Conservation (phyloP, 805 yeast genomes). For the Sugiyamaella valdiviana region DNA sequence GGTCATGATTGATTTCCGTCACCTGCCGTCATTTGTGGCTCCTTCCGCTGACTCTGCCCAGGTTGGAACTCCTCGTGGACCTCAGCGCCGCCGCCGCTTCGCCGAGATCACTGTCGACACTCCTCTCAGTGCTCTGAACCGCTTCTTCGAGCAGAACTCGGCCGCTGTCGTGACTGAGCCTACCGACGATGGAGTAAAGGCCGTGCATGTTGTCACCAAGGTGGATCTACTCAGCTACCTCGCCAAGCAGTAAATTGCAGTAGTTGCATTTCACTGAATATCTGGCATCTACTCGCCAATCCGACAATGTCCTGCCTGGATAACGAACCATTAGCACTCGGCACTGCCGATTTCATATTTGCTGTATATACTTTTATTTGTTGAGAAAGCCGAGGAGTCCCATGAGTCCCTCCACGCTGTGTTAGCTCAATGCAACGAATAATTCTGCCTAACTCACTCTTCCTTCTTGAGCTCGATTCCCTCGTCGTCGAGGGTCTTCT, state of each 20-base stretch:
- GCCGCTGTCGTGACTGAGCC: conserved; percentile 73
- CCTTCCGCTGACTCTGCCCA: conserved; percentile 39
- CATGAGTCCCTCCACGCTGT: conserved; percentile 15
- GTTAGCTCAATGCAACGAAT: not conserved
- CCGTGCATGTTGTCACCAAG: conserved; percentile 80
- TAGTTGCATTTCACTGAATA: too few relatives aligned
- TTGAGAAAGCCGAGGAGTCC: conserved; percentile 7
- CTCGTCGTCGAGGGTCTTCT: conserved; percentile 15
- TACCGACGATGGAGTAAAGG: conserved; percentile 43
- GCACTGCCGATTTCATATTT: not conserved
- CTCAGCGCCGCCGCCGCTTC: conserved; percentile 60
- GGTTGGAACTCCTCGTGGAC: conserved; percentile 32
- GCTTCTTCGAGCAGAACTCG: conserved; percentile 78
- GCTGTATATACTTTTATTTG: not conserved
- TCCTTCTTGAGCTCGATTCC: conserved; percentile 20
- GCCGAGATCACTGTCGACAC: conserved; percentile 60
- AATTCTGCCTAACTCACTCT: conserved; percentile 15
- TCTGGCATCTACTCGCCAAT: not conserved
- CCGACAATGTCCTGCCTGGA: too few relatives aligned
- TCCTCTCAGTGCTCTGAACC: conserved; percentile 59
- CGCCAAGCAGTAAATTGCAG: conserved; percentile 21
- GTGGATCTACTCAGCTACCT: conserved; percentile 63
- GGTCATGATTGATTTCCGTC: conserved; percentile 69
- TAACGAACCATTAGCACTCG: not conserved
- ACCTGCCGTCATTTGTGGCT: conserved; percentile 49